These are phyloP conservation scores for Dioscorea dumetorum DNA, from an alignment of 106 monocot species.

Conservation along the genomic window DNA sequence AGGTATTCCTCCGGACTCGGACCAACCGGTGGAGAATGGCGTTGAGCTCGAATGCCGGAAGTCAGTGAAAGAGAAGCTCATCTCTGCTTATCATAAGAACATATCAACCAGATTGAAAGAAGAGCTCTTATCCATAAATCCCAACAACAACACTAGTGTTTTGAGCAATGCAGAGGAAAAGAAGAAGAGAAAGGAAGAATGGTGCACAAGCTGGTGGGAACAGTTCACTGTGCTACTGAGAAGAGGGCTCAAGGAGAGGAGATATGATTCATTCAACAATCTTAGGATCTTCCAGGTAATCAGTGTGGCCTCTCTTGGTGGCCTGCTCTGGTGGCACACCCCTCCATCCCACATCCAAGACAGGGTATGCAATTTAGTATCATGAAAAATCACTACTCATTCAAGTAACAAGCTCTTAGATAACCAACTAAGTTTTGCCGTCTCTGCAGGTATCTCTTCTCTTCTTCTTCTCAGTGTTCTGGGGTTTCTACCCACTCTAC, in stretches of 20 bases:
- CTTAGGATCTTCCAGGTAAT: constrained; percentile 23
- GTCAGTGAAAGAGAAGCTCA: constrained; percentile 7
- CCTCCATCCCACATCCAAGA: constrained; percentile 6
- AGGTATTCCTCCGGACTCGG: constrained; percentile 12
- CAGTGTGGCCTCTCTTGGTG: constrained; percentile 10
- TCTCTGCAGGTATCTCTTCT: constrained; percentile 44
- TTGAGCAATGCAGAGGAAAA: background rate
- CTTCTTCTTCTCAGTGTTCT: constrained; percentile 87
- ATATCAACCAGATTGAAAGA: background rate
- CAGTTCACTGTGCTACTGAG: constrained; percentile 25
- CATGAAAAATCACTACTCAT: background rate
- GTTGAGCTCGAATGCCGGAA: background rate
- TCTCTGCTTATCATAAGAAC: constrained; percentile 21
- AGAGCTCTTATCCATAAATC: background rate
- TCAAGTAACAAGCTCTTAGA: background rate
- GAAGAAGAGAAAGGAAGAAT: background rate
- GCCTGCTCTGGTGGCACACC: constrained; percentile 30
- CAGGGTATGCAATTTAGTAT: constrained; percentile 4
- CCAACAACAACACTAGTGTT: background rate
- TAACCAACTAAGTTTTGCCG: background rate
- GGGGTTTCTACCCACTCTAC: constrained; percentile 90
- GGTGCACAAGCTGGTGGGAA: constrained; percentile 32
- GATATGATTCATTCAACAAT: constrained; percentile 21
- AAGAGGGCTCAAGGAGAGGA: constrained; percentile 29
- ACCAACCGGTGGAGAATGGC: background rate